These are phyloP conservation scores for Auricularia sp. DNA, from an alignment of 768 basidiomycete species.

Conservation along the genomic window DNA sequence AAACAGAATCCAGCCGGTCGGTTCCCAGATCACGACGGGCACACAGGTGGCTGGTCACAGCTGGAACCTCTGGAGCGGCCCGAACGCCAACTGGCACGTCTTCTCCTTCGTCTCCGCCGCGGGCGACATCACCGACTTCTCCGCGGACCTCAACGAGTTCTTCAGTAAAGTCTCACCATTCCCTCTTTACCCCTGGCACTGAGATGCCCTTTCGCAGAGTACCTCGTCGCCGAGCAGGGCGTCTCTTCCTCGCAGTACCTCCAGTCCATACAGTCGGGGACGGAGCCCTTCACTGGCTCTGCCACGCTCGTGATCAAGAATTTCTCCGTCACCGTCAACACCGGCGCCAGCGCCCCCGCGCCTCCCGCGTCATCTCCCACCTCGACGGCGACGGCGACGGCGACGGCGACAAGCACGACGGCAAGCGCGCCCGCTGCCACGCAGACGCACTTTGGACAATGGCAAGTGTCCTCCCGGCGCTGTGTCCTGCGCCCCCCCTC, in stretches of 20 bases:
- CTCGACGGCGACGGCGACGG: not conserved
- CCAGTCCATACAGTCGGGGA: constrained; percentile 45
- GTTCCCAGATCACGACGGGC: constrained; percentile 34
- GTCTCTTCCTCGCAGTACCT: constrained; percentile 39
- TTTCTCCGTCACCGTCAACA: constrained; percentile 30
- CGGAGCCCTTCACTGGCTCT: constrained; percentile 42
- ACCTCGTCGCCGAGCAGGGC: constrained; percentile 35
- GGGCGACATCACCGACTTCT: constrained; percentile 42
- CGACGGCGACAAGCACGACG: not conserved
- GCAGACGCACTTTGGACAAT: not conserved
- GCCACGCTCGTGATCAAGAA: constrained; percentile 34
- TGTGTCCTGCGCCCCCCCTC: not conserved
- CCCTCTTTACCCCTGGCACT: not conserved
- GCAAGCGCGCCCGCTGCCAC: not conserved
- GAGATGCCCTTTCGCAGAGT: constrained; percentile 23
- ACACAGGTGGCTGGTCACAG: constrained; percentile 36
- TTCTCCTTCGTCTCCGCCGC: constrained; percentile 41
- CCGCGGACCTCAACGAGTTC: constrained; percentile 42
- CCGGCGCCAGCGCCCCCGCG: not conserved
- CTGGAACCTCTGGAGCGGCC: constrained; percentile 49
- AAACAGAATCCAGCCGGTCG: constrained; percentile 44
- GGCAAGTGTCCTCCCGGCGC: not conserved
- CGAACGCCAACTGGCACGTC: constrained; percentile 45
- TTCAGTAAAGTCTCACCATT: constrained; percentile 30
- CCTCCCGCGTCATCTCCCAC: not conserved